phyloP scores from a whole-genome alignment of 345 rosid genomes.

The Ricinus communis region DNA sequence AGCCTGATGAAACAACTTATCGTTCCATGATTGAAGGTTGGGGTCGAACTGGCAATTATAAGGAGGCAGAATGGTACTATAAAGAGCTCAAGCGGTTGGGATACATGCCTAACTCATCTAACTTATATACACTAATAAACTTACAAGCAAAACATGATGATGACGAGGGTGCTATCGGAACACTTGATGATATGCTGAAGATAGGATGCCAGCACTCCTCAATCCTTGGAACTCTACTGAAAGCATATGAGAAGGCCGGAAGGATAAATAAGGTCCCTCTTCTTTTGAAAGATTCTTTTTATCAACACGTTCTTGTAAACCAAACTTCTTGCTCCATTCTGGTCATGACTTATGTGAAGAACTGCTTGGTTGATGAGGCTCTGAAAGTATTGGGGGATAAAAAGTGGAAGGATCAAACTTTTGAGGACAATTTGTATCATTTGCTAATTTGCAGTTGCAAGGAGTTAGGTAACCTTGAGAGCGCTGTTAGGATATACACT shows the following conservation, averaged over 20 bases:
- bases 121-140: constrained; percentile 72
- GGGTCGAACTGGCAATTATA: constrained; percentile 64
- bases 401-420: constrained; percentile 67
- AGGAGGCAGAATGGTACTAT: constrained; percentile 51
- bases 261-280: constrained; percentile 58
- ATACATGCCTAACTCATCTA: constrained; percentile 74
- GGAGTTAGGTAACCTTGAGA: constrained; percentile 57
- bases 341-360: constrained; percentile 80
- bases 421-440: constrained; percentile 85
- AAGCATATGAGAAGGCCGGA: constrained; percentile 72
- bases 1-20: constrained; percentile 80
- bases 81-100: constrained; percentile 64
- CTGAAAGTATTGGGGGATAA: constrained; percentile 56
- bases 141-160: constrained; percentile 72
- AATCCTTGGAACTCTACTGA: constrained; percentile 60
- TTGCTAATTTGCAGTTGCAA: constrained; percentile 81
- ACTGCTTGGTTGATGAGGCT: constrained; percentile 65
- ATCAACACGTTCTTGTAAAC: constrained; percentile 58
- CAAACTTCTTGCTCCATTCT: constrained; percentile 80
- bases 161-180: constrained; percentile 56
- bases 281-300: constrained; percentile 61
- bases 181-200: constrained; percentile 67
- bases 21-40: constrained; percentile 97
- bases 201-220: constrained; percentile 72
- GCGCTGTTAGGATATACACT: constrained; percentile 63